These are phyloP conservation scores for Takakia lepidozioides DNA, from an alignment of 225 moss, liverwort and hornwort genomes.

Conservation along the genomic window DNA sequence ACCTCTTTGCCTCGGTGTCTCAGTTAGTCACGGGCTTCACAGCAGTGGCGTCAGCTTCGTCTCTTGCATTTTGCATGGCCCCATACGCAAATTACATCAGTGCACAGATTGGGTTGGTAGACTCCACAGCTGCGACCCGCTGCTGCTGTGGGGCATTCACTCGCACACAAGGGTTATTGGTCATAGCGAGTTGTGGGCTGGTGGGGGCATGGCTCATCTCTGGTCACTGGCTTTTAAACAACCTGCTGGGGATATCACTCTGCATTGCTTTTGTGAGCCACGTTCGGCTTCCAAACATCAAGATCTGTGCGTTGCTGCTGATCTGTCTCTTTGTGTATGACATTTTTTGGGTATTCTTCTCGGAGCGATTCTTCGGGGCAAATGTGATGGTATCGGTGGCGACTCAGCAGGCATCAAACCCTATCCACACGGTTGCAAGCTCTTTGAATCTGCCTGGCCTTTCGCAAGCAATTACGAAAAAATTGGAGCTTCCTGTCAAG, in stretches of 20 bases:
- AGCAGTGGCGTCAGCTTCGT: conserved; percentile 50
- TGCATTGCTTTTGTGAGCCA: conserved; percentile 96
- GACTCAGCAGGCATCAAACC: conserved; percentile 83
- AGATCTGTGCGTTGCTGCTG: conserved; percentile 72
- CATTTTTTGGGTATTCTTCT: conserved; percentile 96
- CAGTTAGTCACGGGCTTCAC: conserved; percentile 84
- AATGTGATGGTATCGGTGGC: conserved; percentile 97
- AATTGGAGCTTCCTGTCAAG: conserved; percentile 84
- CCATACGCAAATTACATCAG: conserved; percentile 51
- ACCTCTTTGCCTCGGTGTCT: conserved; percentile 81
- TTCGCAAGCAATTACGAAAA: conserved; percentile 72
- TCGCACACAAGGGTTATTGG: conserved; percentile 48
- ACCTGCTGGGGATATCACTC: conserved; percentile 74
- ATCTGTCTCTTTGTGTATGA: conserved; percentile 83
- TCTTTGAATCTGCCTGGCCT: conserved; percentile 75
- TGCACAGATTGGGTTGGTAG: conserved; percentile 44
- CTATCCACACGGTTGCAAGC: conserved; percentile 84
- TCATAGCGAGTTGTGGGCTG: conserved; percentile 39
- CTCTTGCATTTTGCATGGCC: conserved; percentile 65
- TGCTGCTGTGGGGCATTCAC: conserved; percentile 60
- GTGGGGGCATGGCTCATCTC: conserved; percentile 75
- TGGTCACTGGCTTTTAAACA: conserved; percentile 87
- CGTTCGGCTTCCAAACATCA: conserved; percentile 90
- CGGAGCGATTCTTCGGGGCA: conserved; percentile 80
- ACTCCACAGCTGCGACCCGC: conserved; percentile 32